Base-by-base conservation (phyloP, 1,284 basidiomycete species). In the Butyriboletus appendiculatus region DNA sequence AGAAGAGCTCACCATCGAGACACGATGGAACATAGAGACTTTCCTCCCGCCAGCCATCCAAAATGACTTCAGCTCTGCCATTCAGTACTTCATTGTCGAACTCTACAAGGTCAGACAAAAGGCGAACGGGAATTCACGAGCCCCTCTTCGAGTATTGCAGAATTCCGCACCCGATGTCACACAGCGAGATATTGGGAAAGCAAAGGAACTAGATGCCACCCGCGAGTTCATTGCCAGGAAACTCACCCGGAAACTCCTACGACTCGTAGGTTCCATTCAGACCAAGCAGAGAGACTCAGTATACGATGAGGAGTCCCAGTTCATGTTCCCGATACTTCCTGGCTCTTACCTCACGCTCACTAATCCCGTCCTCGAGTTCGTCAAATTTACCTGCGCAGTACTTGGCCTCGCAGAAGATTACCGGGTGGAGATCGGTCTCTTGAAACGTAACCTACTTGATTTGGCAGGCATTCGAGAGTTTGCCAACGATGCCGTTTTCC, bases 11-110 rank as follows among this genome's bases (percentile, higher is more conserved):
- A 74, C 81, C 3, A 78, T 97, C 53, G 91, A 94, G 64, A 94
- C 96, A 90, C 83, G 86, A 57, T 99, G 96, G 96, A 99, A 99
- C 70, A 93, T 99, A 58, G 82, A 90, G 57, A 82, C 84, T 0
- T 98, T 98, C 79, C 83, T 99, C 10, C 96, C 97, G 0, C 81
- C 81, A 0, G 86, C 87, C 6, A 77, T 96, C 32, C 96, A 96
- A 64, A 75, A 80, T 11, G 84, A 94, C 59, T 98, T 99, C 65
- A 79, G 81, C 50, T 72, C 79, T 12, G 79, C 86, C 39, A 76
- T 98, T 18, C 91, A 92, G 42, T 87, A 84, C 67, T 98, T 93
- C 75, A 89, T 98, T 55, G 81, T 92, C 56, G 91, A 94, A 63
- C 78, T 98, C 62, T 96, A 90, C 76, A 79, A 78, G 60, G 86